Evolutionary conservation across 306 rosid genomes (phyloP).

Genomic region (Cucumis hystrix): DNA sequence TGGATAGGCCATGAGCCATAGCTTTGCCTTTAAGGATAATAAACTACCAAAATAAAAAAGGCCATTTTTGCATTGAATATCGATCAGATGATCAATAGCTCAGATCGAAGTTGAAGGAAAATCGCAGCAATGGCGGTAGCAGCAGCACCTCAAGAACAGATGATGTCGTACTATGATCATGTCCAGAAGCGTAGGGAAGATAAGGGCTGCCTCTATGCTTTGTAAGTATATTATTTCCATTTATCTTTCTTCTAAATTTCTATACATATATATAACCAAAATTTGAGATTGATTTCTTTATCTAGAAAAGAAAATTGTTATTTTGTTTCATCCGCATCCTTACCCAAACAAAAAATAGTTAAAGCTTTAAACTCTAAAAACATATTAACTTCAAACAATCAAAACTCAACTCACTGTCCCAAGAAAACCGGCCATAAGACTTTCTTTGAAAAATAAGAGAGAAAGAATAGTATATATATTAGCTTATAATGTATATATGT

Average conservation of each 20-base stretch:
- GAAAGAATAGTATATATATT: too few relatives aligned
- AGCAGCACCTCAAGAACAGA: slow-evolving; percentile 25
- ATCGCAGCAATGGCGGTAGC: not conserved
- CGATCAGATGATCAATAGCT: not conserved
- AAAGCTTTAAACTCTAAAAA: too few relatives aligned
- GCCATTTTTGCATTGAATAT: not conserved
- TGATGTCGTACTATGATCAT: slow-evolving; percentile 29
- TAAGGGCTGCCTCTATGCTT: slow-evolving; percentile 32
- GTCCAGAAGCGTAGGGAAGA: slow-evolving; percentile 19
- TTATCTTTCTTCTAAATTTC: not conserved
- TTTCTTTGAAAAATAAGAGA: too few relatives aligned
- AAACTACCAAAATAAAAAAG: not conserved
- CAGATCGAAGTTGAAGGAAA: not conserved
- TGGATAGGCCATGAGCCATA: not conserved
- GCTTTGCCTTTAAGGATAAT: not conserved
- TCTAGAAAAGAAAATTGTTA: too few relatives aligned
- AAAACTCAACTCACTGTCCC: too few relatives aligned
- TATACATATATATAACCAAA: too few relatives aligned
- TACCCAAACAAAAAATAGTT: too few relatives aligned
- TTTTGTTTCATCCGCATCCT: too few relatives aligned
- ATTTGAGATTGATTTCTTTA: too few relatives aligned
- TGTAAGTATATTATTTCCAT: slow-evolving; percentile 12
- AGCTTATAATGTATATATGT: too few relatives aligned
- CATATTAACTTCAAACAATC: too few relatives aligned
- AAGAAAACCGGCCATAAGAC: too few relatives aligned